Evolutionary conservation across 768 basidiomycete genomes (phyloP).

Genomic region (Gymnopilus junonius): DNA sequence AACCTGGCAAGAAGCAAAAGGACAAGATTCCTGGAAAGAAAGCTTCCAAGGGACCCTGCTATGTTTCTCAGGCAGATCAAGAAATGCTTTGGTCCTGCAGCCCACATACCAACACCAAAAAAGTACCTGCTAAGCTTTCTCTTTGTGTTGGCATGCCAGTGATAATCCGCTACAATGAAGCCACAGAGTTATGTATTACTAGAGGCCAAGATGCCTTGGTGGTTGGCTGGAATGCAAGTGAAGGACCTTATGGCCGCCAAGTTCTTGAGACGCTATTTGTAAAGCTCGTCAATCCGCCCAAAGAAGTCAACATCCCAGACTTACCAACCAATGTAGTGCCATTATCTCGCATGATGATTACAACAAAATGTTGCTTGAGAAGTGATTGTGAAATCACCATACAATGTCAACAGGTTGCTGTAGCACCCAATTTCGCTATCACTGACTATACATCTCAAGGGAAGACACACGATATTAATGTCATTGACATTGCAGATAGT

Average conservation of each 20-base stretch:
- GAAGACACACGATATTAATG: constrained; percentile 27
- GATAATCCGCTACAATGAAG: constrained; percentile 33
- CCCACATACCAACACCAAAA: neutral
- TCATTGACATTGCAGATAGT: constrained; percentile 26
- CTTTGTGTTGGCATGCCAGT: constrained; percentile 37
- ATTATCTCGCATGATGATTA: constrained; percentile 6
- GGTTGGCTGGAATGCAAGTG: constrained; percentile 27
- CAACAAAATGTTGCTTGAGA: constrained; percentile 15
- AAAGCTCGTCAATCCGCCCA: constrained; percentile 25
- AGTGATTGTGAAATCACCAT: constrained; percentile 22
- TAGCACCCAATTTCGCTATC: constrained; percentile 35
- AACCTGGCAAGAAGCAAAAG: neutral
- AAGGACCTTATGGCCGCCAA: constrained; percentile 19
- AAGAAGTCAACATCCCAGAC: constrained; percentile 25
- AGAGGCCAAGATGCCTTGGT: constrained; percentile 38
- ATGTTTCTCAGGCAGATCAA: neutral
- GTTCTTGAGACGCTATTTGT: constrained; percentile 36
- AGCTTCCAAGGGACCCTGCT: neutral
- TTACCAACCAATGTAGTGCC: constrained; percentile 39
- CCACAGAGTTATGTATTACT: constrained; percentile 37
- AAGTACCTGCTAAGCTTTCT: constrained; percentile 29
- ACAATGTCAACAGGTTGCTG: constrained; percentile 24
- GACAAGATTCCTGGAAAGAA: neutral
- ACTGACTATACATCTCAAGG: constrained; percentile 33
- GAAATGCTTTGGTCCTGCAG: neutral